phyloP scores from a whole-genome alignment of 768 basidiomycete species.

The Podaxis sp. region DNA sequence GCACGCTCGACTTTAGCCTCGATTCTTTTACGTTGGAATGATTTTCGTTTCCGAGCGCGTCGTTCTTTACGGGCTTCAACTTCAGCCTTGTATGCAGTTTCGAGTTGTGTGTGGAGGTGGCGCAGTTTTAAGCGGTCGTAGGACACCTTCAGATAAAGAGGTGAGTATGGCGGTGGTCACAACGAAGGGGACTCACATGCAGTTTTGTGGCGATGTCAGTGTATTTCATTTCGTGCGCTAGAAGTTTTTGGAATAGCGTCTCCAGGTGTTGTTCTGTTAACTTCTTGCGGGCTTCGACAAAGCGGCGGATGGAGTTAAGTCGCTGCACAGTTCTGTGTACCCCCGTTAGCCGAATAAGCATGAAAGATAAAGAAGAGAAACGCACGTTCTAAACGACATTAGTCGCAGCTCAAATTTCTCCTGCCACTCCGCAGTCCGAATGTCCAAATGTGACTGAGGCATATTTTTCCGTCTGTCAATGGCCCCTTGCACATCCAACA shows the following conservation, averaged over 20 bases:
- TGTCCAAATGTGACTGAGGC: conserved; percentile 25
- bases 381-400: conserved; percentile 33
- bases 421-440: conserved; percentile 31
- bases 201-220: conserved; percentile 35
- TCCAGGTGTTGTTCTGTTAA: conserved; percentile 27
- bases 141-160: conserved; percentile 21
- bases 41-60: conserved; percentile 23
- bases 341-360: conserved; percentile 6
- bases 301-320: conserved; percentile 24
- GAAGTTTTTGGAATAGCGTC: conserved; percentile 31
- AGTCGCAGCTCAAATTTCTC: conserved; percentile 30
- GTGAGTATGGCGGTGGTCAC: neutral
- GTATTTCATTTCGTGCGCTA: conserved; percentile 38
- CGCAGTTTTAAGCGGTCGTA: conserved; percentile 34
- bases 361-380: conserved; percentile 12
- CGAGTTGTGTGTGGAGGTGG: conserved; percentile 29
- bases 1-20: conserved; percentile 33
- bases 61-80: conserved; percentile 26
- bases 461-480: conserved; percentile 10
- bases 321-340: conserved; percentile 28
- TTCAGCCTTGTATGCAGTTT: conserved; percentile 24
- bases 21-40: conserved; percentile 31
- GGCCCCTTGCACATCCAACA: conserved; percentile 14
- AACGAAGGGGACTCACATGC: conserved; percentile 23
- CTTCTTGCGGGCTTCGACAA: conserved; percentile 23